These are phyloP conservation scores for Adiantum capillusveneris DNA, from an alignment of 75 land plant species.

Conservation along the genomic window DNA sequence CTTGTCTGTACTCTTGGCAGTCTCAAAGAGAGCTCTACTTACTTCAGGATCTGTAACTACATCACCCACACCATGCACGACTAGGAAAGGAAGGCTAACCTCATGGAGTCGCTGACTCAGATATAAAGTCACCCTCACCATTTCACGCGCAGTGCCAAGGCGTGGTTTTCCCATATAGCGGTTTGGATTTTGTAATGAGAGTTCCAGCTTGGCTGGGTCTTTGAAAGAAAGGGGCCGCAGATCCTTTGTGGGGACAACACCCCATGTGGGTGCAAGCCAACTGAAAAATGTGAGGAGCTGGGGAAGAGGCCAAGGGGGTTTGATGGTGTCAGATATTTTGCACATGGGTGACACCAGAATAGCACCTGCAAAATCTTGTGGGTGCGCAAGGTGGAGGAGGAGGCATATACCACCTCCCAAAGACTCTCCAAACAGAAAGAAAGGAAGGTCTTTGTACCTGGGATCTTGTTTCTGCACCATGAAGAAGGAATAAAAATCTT, in stretches of 20 bases:
- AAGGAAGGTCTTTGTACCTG: conserved; percentile 5
- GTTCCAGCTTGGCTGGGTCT: conserved; percentile 13
- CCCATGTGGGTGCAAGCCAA: conserved; percentile 47
- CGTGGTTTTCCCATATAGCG: conserved; percentile 61
- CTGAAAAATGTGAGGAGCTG: conserved; percentile 6
- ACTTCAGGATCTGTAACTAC: conserved; percentile 68
- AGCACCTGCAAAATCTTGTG: conserved; percentile 17
- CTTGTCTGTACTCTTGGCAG: conserved; percentile 65
- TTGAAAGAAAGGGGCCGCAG: conserved; percentile 23
- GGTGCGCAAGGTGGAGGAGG: conserved; percentile 11
- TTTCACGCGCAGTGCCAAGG: conserved; percentile 62
- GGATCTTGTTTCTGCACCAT: conserved; percentile 11
- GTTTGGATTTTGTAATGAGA: conserved; percentile 35
- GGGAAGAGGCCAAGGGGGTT: no score
- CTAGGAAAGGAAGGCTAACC: conserved; percentile 61
- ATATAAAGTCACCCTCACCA: conserved; percentile 47
- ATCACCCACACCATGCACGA: conserved; percentile 76
- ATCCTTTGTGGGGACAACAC: conserved; percentile 40
- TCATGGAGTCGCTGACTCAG: conserved; percentile 47
- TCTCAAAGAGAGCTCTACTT: conserved; percentile 46
- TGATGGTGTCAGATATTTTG: conserved; percentile 17
- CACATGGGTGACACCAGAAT: conserved; percentile 27
- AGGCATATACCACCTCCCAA: conserved; percentile 28
- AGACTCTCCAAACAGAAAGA: conserved; percentile 26
- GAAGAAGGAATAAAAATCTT: conserved; percentile 18